These are phyloP conservation scores for Talaromyces sp. DNA, from an alignment of 2,329 filamentous ascomycete genomes.

Conservation along the genomic window DNA sequence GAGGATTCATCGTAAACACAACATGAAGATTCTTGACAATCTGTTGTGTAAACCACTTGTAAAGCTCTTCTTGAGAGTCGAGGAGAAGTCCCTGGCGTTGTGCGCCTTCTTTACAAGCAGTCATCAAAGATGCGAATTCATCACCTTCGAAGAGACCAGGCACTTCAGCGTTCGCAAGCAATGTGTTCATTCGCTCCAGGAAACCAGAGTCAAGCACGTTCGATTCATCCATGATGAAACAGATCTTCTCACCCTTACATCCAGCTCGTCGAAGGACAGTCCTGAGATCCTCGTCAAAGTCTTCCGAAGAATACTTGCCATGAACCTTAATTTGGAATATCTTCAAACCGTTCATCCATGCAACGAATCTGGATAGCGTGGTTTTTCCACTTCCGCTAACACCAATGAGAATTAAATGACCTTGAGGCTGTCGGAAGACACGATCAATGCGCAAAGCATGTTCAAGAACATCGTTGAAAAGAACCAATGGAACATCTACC, in stretches of 20 bases:
- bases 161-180: conserved; percentile 98
- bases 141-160: conserved; percentile 99
- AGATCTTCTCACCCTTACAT: conserved; percentile 98
- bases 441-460: conserved; percentile 97
- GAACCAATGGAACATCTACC: conserved; percentile 92
- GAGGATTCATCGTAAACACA: conserved; percentile 99
- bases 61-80: conserved; percentile 97
- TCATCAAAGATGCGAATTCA: conserved; percentile 97
- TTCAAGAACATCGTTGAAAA: conserved; percentile 99
- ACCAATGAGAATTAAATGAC: conserved; percentile 95
- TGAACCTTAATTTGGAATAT: conserved; percentile 99
- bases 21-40: conserved; percentile 99
- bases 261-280: conserved; percentile 89
- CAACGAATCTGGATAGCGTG: conserved; percentile 93
- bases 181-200: conserved; percentile 97
- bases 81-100: conserved; percentile 91
- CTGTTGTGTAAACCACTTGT: conserved; percentile 99
- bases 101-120: conserved; percentile 95
- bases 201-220: conserved; percentile 99
- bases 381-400: conserved; percentile 99
- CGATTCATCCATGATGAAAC: conserved; percentile 99
- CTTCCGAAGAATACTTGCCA: conserved; percentile 94
- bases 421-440: conserved; percentile 96
- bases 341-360: conserved; percentile 99
- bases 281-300: conserved; percentile 96